These are phyloP conservation scores for Chaetothyriales sp. DNA, from an alignment of 2,329 filamentous ascomycete species.

Conservation along the genomic window DNA sequence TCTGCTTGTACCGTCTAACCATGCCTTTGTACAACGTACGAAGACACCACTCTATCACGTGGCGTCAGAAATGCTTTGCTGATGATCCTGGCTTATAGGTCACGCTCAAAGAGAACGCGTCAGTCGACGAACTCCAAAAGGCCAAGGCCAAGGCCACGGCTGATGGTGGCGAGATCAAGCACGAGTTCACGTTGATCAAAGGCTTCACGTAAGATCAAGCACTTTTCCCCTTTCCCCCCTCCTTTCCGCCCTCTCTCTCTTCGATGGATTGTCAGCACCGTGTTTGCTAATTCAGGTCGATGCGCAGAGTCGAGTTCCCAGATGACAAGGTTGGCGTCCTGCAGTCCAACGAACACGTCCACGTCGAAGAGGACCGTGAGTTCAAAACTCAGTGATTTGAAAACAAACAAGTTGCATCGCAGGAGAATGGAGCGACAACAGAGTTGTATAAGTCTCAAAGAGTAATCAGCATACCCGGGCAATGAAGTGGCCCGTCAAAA, in stretches of 20 bases:
- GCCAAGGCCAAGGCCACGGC: conserved; percentile 62
- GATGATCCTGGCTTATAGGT: conserved; percentile 40
- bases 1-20: conserved; percentile 4
- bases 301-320: conserved; percentile 55
- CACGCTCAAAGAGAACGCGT: conserved; percentile 60
- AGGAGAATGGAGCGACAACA: too few relatives aligned
- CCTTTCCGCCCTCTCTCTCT: background rate
- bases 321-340: conserved; percentile 54
- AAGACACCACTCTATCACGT: conserved; percentile 2
- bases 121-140: conserved; percentile 51
- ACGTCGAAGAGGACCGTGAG: conserved; percentile 62
- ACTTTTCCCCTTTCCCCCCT: background rate
- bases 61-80: background rate
- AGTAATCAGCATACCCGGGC: too few relatives aligned
- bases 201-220: conserved; percentile 67
- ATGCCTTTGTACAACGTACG: conserved; percentile 31
- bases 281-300: background rate
- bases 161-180: conserved; percentile 69
- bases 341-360: conserved; percentile 55
- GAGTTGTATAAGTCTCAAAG: too few relatives aligned
- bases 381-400: conserved; percentile 54
- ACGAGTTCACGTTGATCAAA: conserved; percentile 80
- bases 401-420: background rate
- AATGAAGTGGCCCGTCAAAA: too few relatives aligned
- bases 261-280: background rate